Evolutionary conservation across 1,139 yeast genomes (phyloP), one percentile per base, ranked within the genome.

Genomic region (Schwanniomyces etchellsii): DNA sequence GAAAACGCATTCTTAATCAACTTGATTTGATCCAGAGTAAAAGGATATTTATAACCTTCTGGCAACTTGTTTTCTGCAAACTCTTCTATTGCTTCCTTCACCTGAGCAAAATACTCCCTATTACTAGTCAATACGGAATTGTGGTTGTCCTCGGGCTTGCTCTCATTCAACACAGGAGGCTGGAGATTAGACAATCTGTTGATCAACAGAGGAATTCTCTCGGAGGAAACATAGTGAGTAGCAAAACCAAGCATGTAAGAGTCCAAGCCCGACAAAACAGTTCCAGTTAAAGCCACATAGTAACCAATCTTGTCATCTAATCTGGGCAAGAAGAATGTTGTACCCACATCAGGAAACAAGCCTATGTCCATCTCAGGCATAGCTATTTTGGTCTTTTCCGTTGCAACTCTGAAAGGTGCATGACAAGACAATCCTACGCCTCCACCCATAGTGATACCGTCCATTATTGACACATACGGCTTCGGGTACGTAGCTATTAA

Each of bases 311-410:
- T 77, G 37, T 85, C 86, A 48, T 83, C 91, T 39, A 88, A 60
- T 43, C 85, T 74, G 25, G 95, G 86, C 44, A 93, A 65, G 59
- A 89, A 89, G 58, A 84, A 89, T 5, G 95, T 78, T 25, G 94
- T 81, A 26, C 97, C 98, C 6, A 91, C 97, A 54, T 91, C 99
- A 6, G 96, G 95, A 64, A 85, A 84, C 55, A 89, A 86, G 0
- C 99, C 99, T 53, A 93, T 91, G 47, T 85, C 91, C 70, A 93
- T 82, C 57, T 91, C 98, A 4, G 98, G 98, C 98, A 91, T 93
- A 37, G 97, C 95, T 60, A 89, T 74, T 50, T 80, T 72, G 13
- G 97, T 89, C 48, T 74, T 74, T 48, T 91, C 97, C 23, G 96
- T 85, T 9, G 93, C 94, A 29, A 91, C 67, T 51, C 98, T 75